Base-by-base conservation (phyloP, 495 filamentous ascomycete species). In the Barbatosphaeria neglecta region DNA sequence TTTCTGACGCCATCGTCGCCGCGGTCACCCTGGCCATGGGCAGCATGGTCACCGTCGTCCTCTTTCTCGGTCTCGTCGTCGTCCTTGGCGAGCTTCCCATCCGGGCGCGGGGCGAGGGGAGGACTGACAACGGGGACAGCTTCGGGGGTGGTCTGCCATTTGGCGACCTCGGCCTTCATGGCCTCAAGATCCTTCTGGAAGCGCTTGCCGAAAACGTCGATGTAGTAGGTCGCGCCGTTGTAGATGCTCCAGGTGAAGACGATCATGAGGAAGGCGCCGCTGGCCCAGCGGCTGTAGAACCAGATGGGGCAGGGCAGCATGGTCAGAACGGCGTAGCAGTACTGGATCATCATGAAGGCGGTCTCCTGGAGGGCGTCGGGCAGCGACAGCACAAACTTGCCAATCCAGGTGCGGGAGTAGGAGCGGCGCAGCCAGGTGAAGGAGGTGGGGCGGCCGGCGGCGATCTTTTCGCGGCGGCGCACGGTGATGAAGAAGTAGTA, bases 401-500 rank as follows among this genome's bases (percentile, higher is more conserved):
- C 92, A 50, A 98, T 85, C 82, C 81, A 87, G 17, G 80, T 81
- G 55, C 87, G 88, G 35, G 81, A 76, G 66, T 95, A 98, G 2
- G 84, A 90, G 49, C 80, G 80, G 45, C 90, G 87, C 22, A 98
- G 78, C 93, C 93, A 98, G 48, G 93, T 97, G 63, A 95, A 98
- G 41, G 86, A 92, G 9, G 92, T 98, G 17, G 90, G 93, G 1
- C 90, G 84, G 6, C 92, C 92, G 15, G 93, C 93, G 15, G 87
- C 89, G 55, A 98, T 98, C 69, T 97, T 88, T 48, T 92, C 87
- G 7, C 85, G 81, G 7, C 89, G 83, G 19, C 92, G 81, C 35
- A 96, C 86, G 10, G 89, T 93, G 64, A 98, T 97, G 53, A 95
- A 74, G 61, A 90, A 78, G 64, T 97, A 90, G 64, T 97, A 98